These are phyloP conservation scores for Debaryomyces maramus DNA, from an alignment of 805 yeast species.

Conservation along the genomic window DNA sequence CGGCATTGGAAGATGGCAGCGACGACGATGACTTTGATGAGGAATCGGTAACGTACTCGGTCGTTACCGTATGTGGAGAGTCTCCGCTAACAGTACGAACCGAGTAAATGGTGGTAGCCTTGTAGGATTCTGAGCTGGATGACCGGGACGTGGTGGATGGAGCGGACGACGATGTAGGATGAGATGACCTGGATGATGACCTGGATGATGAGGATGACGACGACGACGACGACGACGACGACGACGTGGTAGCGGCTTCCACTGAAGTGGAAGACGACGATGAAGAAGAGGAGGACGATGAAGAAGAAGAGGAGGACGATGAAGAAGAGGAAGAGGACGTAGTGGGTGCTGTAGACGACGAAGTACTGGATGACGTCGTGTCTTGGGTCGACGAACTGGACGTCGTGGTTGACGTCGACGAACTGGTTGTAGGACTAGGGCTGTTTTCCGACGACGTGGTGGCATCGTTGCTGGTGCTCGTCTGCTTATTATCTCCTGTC, in stretches of 20 bases:
- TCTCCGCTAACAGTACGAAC: slow-evolving; percentile 17
- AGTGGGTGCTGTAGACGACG: slow-evolving; percentile 17
- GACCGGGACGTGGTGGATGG: slow-evolving; percentile 15
- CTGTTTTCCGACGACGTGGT: slow-evolving; percentile 7
- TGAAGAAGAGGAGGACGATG: slow-evolving; percentile 16
- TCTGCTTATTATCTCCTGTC: slow-evolving; percentile 1
- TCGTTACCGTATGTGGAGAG: slow-evolving; percentile 10
- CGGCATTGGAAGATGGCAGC: slow-evolving; percentile 4
- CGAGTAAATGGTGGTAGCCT: slow-evolving; percentile 13
- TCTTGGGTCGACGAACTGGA: slow-evolving; percentile 5
- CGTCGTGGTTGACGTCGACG: slow-evolving; percentile 11
- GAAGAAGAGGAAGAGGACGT: slow-evolving; percentile 19
- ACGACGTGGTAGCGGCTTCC: too few species aligned
- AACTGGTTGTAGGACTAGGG: slow-evolving; percentile 5
- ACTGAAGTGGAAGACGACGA: slow-evolving; percentile 16
- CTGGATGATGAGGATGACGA: slow-evolving; percentile 15
- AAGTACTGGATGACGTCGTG: slow-evolving; percentile 8
- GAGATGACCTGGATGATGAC: slow-evolving; percentile 16
- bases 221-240: slow-evolving; percentile 8
- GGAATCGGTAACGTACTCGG: slow-evolving; percentile 17
- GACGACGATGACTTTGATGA: slow-evolving; percentile 5
- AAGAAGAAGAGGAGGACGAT: slow-evolving; percentile 16
- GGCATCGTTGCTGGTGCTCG: slow-evolving; percentile 6
- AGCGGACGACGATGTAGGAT: slow-evolving; percentile 20
- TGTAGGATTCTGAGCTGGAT: slow-evolving; percentile 13